Evolutionary conservation across 495 filamentous ascomycete species (phyloP).

Genomic region (Trichoderma erinaceum): DNA sequence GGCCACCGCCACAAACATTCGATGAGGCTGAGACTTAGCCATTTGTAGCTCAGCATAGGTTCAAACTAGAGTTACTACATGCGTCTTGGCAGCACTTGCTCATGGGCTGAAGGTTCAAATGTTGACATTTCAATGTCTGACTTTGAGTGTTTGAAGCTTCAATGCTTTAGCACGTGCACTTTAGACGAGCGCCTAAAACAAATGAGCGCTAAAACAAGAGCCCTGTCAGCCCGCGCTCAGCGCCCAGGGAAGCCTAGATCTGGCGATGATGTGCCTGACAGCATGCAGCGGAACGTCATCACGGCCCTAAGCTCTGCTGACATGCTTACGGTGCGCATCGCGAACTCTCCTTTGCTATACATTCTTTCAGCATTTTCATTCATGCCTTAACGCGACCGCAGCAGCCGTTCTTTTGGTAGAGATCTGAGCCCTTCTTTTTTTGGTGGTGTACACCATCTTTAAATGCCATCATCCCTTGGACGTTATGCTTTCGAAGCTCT

Average conservation of each 20-base stretch:
- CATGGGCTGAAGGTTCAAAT: too few species aligned
- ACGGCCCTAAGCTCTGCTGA: neutral
- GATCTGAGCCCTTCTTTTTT: too few species aligned
- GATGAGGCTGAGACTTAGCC: too few species aligned
- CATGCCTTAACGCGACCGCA: neutral
- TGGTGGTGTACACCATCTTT: neutral
- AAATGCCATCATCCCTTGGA: neutral
- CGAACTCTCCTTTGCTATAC: neutral
- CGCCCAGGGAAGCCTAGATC: neutral
- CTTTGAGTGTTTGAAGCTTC: too few species aligned
- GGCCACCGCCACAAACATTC: too few species aligned
- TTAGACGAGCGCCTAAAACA: too few species aligned
- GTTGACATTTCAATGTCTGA: too few species aligned
- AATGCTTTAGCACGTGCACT: too few species aligned
- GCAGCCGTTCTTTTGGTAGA: neutral
- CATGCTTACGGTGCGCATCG: neutral
- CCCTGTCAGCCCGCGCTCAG: neutral
- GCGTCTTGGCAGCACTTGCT: too few species aligned
- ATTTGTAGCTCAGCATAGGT: too few species aligned
- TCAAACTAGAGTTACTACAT: too few species aligned
- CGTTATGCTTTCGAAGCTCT: slow-evolving; percentile 7
- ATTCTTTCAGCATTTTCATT: neutral
- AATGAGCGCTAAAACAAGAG: neutral
- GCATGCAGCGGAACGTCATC: neutral
- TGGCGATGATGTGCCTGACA: neutral